Conservation (phyloP, 2,329 filamentous ascomycete species). For the Parastagonospora nodorum region DNA sequence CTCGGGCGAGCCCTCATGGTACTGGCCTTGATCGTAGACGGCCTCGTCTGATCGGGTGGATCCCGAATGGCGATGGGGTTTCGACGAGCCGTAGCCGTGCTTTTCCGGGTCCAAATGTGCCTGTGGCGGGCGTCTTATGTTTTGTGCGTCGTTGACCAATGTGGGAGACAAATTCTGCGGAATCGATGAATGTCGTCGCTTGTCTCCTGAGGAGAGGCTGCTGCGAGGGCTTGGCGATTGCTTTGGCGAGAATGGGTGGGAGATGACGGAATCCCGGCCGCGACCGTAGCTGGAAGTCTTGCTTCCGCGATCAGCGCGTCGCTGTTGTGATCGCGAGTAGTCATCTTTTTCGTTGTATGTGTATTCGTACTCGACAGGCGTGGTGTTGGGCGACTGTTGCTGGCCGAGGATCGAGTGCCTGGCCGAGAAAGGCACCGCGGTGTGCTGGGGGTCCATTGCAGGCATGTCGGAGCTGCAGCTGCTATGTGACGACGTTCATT, state of each 20-base stretch:
- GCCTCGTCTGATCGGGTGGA: constrained; percentile 26
- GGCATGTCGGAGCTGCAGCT: constrained; percentile 27
- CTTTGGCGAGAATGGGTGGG: constrained; percentile 43
- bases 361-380: constrained; percentile 18
- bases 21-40: constrained; percentile 44
- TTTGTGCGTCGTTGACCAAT: constrained; percentile 8
- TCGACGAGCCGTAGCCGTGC: constrained; percentile 21
- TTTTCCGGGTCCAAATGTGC: constrained; percentile 45
- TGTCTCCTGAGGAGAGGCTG: constrained; percentile 34
- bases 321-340: constrained; percentile 12
- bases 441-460: constrained; percentile 41
- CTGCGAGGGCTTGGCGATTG: constrained; percentile 41
- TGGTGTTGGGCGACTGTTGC: constrained; percentile 11
- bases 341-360: constrained; percentile 34
- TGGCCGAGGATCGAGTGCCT: constrained; percentile 21
- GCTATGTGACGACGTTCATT: constrained; percentile 36
- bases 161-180: constrained; percentile 19
- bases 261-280: constrained; percentile 46
- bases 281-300: constrained; percentile 26
- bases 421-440: constrained; percentile 34
- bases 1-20: constrained; percentile 47
- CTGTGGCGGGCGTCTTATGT: constrained; percentile 26
- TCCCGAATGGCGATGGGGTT: constrained; percentile 24
- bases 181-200: constrained; percentile 19
- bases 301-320: constrained; percentile 25